Conservation (phyloP, 768 basidiomycete genomes). For the Lactarius trivialis region DNA sequence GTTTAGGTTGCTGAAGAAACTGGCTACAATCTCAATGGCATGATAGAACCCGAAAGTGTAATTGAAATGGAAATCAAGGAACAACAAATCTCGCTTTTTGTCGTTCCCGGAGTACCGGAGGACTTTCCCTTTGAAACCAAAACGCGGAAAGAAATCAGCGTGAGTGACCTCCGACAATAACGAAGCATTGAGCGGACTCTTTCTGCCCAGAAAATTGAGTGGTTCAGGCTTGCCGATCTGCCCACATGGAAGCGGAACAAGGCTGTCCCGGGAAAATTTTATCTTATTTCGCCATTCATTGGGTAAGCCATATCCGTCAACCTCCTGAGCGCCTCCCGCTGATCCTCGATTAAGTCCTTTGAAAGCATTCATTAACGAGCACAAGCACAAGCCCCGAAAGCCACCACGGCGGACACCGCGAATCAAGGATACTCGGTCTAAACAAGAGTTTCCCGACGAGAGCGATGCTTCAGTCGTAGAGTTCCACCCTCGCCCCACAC, state of each 20-base stretch:
- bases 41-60: constrained; percentile 58
- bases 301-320: constrained; percentile 37
- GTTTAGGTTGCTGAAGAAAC: constrained; percentile 91
- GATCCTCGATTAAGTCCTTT: constrained; percentile 39
- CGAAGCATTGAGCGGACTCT: constrained; percentile 18
- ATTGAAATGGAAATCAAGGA: constrained; percentile 86
- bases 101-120: constrained; percentile 84
- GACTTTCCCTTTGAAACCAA: constrained; percentile 85
- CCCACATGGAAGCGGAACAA: constrained; percentile 89
- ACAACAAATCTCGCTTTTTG: constrained; percentile 85
- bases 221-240: constrained; percentile 85
- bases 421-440: constrained; percentile 20
- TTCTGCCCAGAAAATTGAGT: constrained; percentile 78
- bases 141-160: constrained; percentile 97
- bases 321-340: constrained; percentile 17
- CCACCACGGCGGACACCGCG: constrained; percentile 35
- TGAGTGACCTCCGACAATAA: constrained; percentile 35
- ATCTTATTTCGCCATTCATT: constrained; percentile 93
- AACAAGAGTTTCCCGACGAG: constrained; percentile 25
- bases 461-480: constrained; percentile 27
- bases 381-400: constrained; percentile 52
- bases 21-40: constrained; percentile 78
- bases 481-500: constrained; percentile 23
- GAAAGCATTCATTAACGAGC: constrained; percentile 61
- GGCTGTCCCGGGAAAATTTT: constrained; percentile 72